Evolutionary conservation across 2,329 filamentous ascomycete species (phyloP).

Genomic region (Curvularia eragrostidis): DNA sequence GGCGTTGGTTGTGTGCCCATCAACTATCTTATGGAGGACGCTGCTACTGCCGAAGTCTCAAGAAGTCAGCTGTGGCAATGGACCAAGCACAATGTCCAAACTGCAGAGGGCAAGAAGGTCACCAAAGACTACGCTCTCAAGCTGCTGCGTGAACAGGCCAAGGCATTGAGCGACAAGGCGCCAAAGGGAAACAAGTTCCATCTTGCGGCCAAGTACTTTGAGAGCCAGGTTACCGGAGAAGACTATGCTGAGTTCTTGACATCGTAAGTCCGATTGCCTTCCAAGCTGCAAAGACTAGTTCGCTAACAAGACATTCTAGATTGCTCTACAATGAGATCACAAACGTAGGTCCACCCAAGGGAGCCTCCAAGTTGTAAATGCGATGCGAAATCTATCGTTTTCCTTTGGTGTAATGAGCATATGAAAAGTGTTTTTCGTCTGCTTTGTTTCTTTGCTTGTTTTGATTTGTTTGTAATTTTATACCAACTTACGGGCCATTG

Average conservation of each 20-base stretch:
- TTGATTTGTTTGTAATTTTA: slow-evolving; percentile 17
- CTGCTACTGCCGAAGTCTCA: slow-evolving; percentile 94
- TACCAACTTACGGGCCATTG: slow-evolving; percentile 9
- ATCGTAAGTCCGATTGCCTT: slow-evolving; percentile 61
- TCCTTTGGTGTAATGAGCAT: background rate
- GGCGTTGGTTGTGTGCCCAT: slow-evolving; percentile 96
- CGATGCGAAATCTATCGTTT: background rate
- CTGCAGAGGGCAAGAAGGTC: slow-evolving; percentile 86
- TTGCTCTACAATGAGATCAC: slow-evolving; percentile 90
- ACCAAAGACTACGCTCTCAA: slow-evolving; percentile 90
- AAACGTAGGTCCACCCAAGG: slow-evolving; percentile 69
- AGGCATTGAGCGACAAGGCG: slow-evolving; percentile 74
- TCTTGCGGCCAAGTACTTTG: slow-evolving; percentile 91
- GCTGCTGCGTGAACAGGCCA: slow-evolving; percentile 84
- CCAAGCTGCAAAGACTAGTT: slow-evolving; percentile 3
- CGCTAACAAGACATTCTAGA: slow-evolving; percentile 54
- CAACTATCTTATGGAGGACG: slow-evolving; percentile 98
- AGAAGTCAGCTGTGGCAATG: slow-evolving; percentile 97
- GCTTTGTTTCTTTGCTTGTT: background rate
- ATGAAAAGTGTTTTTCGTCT: background rate
- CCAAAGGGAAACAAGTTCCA: slow-evolving; percentile 90
- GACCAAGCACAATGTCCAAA: slow-evolving; percentile 75
- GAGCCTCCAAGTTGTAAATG: slow-evolving; percentile 55
- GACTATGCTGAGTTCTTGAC: slow-evolving; percentile 98
- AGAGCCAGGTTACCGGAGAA: slow-evolving; percentile 91